Conservation (phyloP, 139 green algal genomes). For the Chlamydomonas asymmetrica region DNA sequence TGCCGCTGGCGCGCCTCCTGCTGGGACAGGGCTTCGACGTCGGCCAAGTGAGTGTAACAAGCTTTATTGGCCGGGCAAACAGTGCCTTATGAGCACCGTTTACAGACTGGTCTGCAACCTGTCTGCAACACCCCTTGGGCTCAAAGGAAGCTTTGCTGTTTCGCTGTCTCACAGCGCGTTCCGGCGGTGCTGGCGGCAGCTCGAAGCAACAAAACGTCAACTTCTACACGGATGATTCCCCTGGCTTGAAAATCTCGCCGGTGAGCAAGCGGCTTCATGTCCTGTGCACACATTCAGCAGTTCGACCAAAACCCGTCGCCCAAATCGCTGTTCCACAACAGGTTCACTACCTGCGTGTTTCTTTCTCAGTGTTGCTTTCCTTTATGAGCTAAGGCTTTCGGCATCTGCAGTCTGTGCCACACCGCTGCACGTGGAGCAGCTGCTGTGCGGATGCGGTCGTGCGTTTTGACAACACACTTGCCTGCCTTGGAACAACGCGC, state of each 20-base stretch:
- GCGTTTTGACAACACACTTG: neutral
- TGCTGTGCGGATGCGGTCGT: neutral
- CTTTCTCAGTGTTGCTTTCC: too few relatives aligned
- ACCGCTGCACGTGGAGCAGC: neutral
- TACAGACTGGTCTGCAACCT: neutral
- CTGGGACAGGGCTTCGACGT: constrained; percentile 19
- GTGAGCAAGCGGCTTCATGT: constrained; percentile 38
- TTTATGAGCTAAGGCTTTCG: too few relatives aligned
- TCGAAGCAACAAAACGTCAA: constrained; percentile 50
- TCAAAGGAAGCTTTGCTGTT: neutral
- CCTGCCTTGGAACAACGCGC: neutral
- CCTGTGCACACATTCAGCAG: neutral
- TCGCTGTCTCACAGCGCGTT: neutral
- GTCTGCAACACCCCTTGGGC: too few relatives aligned
- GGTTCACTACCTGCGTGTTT: neutral
- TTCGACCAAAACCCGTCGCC: neutral
- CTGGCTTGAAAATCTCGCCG: constrained; percentile 75
- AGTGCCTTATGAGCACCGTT: neutral
- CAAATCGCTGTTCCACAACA: neutral
- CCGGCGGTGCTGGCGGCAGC: constrained; percentile 8
- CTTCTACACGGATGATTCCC: constrained; percentile 80
- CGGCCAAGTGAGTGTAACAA: constrained; percentile 19
- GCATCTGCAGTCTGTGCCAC: too few relatives aligned
- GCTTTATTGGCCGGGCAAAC: neutral
- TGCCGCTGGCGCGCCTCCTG: constrained; percentile 16